phyloP scores from a whole-genome alignment of 1,139 yeast species.

The Scheffersomyces stambukii region DNA sequence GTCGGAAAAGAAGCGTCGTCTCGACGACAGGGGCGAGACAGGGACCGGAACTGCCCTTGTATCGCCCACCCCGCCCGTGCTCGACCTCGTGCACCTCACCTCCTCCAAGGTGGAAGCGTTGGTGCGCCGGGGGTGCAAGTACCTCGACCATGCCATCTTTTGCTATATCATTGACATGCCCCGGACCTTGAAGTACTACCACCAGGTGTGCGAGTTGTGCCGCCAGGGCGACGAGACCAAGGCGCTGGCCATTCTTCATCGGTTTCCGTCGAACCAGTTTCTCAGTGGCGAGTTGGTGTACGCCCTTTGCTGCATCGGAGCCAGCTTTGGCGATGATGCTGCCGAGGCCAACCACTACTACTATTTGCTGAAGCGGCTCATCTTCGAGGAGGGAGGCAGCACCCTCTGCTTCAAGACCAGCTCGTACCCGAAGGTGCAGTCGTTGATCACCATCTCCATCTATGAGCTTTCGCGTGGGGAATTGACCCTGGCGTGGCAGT shows the following conservation, averaged over 20 bases:
- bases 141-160: conserved; percentile 6
- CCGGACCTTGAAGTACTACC: conserved; percentile 2
- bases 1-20: neutral
- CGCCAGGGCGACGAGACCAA: neutral
- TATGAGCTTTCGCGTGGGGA: conserved; percentile 8
- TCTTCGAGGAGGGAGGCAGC: conserved; percentile 2
- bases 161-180: conserved; percentile 5
- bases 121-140: conserved; percentile 4
- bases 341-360: conserved; percentile 6
- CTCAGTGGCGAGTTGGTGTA: conserved; percentile 7
- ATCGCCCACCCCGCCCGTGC: no score
- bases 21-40: neutral
- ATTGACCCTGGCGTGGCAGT: conserved; percentile 9
- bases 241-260: conserved; percentile 3
- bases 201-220: conserved; percentile 3
- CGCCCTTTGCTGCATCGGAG: conserved; percentile 7
- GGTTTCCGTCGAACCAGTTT: conserved; percentile 7
- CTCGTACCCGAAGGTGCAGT: conserved; percentile 8
- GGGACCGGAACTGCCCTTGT: no score
- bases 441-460: conserved; percentile 6
- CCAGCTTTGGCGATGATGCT: conserved; percentile 4
- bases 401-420: conserved; percentile 4
- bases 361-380: conserved; percentile 3
- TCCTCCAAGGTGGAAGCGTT: conserved; percentile 4
- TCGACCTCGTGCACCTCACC: conserved; percentile 4